Conservation (phyloP, 2,329 filamentous ascomycete species). For the Fusarium sp. region DNA sequence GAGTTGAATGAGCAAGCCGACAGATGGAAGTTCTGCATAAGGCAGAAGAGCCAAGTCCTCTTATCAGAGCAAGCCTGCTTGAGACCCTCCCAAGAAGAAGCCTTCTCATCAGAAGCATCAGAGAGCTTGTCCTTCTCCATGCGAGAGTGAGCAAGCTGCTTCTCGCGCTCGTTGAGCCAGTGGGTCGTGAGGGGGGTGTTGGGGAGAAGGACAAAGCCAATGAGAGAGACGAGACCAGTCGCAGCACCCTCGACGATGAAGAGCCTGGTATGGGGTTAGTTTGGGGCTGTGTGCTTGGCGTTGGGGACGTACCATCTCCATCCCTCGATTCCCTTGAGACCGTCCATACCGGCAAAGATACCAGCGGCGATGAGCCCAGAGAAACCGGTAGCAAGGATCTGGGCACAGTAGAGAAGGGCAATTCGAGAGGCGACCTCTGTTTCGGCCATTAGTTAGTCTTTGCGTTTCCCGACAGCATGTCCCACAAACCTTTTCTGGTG, state of each 20-base stretch:
- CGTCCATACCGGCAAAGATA: constrained; percentile 60
- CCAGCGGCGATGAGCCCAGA: constrained; percentile 72
- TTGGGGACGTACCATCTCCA: constrained; percentile 65
- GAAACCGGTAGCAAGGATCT: constrained; percentile 75
- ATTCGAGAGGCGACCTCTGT: constrained; percentile 72
- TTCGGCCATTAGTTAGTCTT: constrained; percentile 47
- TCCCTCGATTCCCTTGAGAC: constrained; percentile 64
- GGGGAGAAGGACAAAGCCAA: constrained; percentile 48
- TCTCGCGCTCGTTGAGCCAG: constrained; percentile 59
- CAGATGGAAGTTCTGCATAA: constrained; percentile 69
- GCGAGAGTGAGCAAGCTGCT: constrained; percentile 59
- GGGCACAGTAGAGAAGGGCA: constrained; percentile 69
- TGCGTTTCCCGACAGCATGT: background rate
- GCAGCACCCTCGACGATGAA: constrained; percentile 67
- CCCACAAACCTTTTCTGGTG: constrained; percentile 45
- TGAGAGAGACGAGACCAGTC: constrained; percentile 46
- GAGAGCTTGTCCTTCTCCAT: constrained; percentile 65
- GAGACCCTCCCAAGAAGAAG: constrained; percentile 60
- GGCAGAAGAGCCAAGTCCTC: constrained; percentile 63
- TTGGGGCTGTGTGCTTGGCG: accelerated
- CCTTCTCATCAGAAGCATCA: constrained; percentile 51
- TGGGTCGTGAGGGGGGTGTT: constrained; percentile 59
- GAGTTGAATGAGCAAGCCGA: constrained; percentile 61
- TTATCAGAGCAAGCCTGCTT: constrained; percentile 62
- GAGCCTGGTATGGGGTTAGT: constrained; percentile 31